A percentile compares a stretch with the other conserved stretches of the same genome.
phyloP scores from a whole-genome alignment of 768 basidiomycete genomes.

The Phlegmacium glaucopus region DNA sequence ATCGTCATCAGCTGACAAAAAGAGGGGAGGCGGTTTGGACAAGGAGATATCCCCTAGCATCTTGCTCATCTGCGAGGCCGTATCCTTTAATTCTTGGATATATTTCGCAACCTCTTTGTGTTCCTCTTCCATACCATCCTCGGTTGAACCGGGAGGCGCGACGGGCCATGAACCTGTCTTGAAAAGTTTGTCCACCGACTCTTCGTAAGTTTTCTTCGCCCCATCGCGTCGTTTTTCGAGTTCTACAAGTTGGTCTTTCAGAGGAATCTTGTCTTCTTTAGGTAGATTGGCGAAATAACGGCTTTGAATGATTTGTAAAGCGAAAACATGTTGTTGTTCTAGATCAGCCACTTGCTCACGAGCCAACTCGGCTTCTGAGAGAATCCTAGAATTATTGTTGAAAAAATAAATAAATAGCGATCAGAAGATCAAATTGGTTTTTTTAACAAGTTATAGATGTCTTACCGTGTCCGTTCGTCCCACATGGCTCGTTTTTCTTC shows the following conservation, averaged over 20 bases:
- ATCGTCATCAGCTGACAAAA: background rate
- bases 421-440: background rate
- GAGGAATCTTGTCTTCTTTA: slow-evolving; percentile 1
- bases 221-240: slow-evolving; percentile 1
- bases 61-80: slow-evolving; percentile 3
- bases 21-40: slow-evolving; percentile 2
- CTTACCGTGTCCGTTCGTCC: slow-evolving; percentile 14
- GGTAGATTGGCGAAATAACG: slow-evolving; percentile 3
- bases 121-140: slow-evolving; percentile 4
- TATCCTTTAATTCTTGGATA: slow-evolving; percentile 7
- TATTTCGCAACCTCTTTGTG: slow-evolving; percentile 5
- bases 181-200: slow-evolving; percentile 1
- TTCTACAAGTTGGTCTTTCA: background rate
- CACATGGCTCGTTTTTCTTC: slow-evolving; percentile 14
- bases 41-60: slow-evolving; percentile 4
- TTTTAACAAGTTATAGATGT: background rate
- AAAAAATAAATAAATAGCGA: no score
- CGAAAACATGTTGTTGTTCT: slow-evolving; percentile 8
- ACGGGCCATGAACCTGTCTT: slow-evolving; percentile 8
- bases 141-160: slow-evolving; percentile 1
- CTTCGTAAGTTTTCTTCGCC: background rate
- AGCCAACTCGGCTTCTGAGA: slow-evolving; percentile 12
- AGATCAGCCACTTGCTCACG: slow-evolving; percentile 1
- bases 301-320: slow-evolving; percentile 1
- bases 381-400: slow-evolving; percentile 2